Percentiles rank a stretch among this genome's conserved stretches.
phyloP scores from a whole-genome alignment of 2,329 filamentous ascomycete genomes.

The Clonostachys byssicola region DNA sequence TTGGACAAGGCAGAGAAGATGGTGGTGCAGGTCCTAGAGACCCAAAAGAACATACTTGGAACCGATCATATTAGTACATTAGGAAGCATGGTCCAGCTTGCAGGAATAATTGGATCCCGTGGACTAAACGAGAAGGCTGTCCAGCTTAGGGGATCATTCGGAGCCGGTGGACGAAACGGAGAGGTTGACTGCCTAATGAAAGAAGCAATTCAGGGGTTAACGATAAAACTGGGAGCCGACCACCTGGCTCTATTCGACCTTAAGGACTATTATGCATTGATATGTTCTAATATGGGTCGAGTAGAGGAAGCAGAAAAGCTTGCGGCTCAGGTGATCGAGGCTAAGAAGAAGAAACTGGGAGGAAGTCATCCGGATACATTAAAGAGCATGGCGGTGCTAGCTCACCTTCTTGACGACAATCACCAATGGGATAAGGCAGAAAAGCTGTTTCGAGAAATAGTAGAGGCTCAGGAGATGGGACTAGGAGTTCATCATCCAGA shows the following conservation, averaged over 20 bases:
- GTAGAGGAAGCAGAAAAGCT: conserved; percentile 6
- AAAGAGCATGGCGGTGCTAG: conserved; percentile 1
- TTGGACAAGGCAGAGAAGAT: conserved; percentile 6
- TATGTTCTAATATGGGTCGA: not conserved
- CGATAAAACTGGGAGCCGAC: conserved; percentile 4
- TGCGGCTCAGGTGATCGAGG: conserved; percentile 7
- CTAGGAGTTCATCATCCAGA: conserved; percentile 5
- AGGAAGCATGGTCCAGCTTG: too few relatives aligned
- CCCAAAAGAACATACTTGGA: too few relatives aligned
- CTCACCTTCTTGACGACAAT: not conserved
- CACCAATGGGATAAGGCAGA: conserved; percentile 6
- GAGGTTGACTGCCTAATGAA: too few relatives aligned
- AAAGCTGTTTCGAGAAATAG: conserved; percentile 2
- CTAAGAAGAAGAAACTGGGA: conserved; percentile 10
- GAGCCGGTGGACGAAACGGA: too few relatives aligned
- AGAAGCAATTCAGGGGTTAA: conserved; percentile 3
- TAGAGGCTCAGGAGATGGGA: conserved; percentile 5
- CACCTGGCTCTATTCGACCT: not conserved
- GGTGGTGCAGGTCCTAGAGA: not conserved
- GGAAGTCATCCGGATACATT: conserved; percentile 4
- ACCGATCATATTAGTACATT: too few relatives aligned
- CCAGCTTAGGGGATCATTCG: too few relatives aligned
- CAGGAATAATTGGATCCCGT: too few relatives aligned
- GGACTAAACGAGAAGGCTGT: too few relatives aligned
- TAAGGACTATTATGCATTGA: conserved; percentile 2